phyloP scores from a whole-genome alignment of 2,329 filamentous ascomycete species.

The Dryadomyces quercivorus region DNA sequence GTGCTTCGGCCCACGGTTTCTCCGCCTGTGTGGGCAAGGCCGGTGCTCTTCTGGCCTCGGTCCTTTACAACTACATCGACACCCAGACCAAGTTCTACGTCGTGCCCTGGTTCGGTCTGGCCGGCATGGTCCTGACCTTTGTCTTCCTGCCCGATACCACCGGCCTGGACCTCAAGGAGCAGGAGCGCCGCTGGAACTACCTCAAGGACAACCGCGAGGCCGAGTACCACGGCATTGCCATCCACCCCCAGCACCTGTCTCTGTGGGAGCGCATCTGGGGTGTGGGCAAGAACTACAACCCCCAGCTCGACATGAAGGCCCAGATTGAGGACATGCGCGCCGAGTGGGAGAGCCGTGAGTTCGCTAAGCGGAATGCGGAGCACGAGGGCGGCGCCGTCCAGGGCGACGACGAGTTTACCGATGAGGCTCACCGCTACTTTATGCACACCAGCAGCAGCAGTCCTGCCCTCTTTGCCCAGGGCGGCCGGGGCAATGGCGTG shows the following conservation, averaged over 20 bases:
- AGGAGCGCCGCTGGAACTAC: constrained; percentile 86
- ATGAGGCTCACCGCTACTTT: constrained; percentile 44
- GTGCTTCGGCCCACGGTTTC: constrained; percentile 87
- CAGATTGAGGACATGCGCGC: constrained; percentile 72
- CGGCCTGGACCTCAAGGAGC: constrained; percentile 90
- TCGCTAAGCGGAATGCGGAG: constrained; percentile 34
- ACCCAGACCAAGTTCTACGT: constrained; percentile 78
- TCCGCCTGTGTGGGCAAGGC: constrained; percentile 85
- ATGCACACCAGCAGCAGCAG: constrained; percentile 19
- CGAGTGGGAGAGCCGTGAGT: constrained; percentile 46
- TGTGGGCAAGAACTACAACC: constrained; percentile 70
- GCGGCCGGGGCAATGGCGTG: constrained; percentile 6
- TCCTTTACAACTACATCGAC: constrained; percentile 92
- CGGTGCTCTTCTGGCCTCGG: constrained; percentile 73
- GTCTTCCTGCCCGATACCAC: constrained; percentile 94
- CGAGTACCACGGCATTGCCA: constrained; percentile 87
- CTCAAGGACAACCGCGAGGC: constrained; percentile 64
- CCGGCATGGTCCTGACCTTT: constrained; percentile 69
- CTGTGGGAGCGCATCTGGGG: constrained; percentile 76
- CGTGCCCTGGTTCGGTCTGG: constrained; percentile 90
- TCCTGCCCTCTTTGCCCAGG: constrained; percentile 5
- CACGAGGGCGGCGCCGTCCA: constrained; percentile 22
- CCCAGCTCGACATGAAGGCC: constrained; percentile 67
- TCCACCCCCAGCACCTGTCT: constrained; percentile 80
- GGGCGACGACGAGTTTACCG: constrained; percentile 37